These are phyloP conservation scores for Epichloe glyceriae DNA, from an alignment of 2,329 filamentous ascomycete genomes.

Conservation along the genomic window DNA sequence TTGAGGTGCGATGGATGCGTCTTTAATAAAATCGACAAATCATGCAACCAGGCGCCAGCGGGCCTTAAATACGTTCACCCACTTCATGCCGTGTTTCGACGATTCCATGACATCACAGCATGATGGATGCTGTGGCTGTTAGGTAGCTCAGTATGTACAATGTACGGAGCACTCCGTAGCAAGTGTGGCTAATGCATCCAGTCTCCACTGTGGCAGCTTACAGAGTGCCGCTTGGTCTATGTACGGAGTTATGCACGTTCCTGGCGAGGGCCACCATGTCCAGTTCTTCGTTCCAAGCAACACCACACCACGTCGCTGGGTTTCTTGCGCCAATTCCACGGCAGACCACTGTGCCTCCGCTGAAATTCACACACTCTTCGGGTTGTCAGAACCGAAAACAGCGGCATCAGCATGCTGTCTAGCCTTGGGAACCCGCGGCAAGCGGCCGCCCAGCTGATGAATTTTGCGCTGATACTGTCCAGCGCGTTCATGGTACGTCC, in stretches of 20 bases:
- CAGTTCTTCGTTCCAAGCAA: constrained; percentile 6
- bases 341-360: background rate
- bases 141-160: too few species aligned
- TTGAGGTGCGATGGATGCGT: background rate
- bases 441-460: constrained; percentile 68
- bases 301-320: background rate
- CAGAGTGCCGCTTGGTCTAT: background rate
- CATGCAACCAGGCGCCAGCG: constrained; percentile 12
- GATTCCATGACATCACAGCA: constrained; percentile 5
- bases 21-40: background rate
- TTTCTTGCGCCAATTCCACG: background rate
- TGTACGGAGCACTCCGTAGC: background rate
- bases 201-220: too few species aligned
- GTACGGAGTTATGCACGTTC: background rate
- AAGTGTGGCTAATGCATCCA: background rate
- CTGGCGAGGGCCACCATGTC: constrained; percentile 16
- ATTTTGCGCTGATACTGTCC: constrained; percentile 80
- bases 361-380: background rate
- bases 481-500: constrained; percentile 72
- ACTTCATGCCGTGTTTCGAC: constrained; percentile 6
- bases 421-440: constrained; percentile 65
- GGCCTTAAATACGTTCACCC: constrained; percentile 6
- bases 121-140: background rate
- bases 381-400: background rate
- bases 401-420: constrained; percentile 44